These are phyloP conservation scores for Myrica gale DNA, from an alignment of 306 rosid species.

Conservation along the genomic window DNA sequence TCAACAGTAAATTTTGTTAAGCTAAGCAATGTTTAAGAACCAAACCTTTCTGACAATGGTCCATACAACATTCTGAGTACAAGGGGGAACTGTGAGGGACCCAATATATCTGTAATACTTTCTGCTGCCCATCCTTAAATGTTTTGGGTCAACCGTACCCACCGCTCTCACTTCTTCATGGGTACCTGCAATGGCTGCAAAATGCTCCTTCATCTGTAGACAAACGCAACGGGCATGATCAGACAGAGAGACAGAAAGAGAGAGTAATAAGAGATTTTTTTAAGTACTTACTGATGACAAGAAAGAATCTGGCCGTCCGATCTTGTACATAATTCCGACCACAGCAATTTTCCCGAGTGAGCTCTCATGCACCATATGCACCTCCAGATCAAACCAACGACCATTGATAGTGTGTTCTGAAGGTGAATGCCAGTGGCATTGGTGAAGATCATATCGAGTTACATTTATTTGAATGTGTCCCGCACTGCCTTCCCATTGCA, in stretches of 20 bases:
- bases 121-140: conserved; percentile 24
- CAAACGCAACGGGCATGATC: not conserved
- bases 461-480: conserved; percentile 51
- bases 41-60: conserved; percentile 39
- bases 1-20: not conserved
- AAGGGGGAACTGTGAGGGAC: conserved; percentile 75
- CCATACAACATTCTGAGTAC: conserved; percentile 63
- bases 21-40: no score
- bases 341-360: conserved; percentile 47
- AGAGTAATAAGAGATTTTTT: not conserved
- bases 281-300: conserved; percentile 43
- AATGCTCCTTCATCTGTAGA: conserved; percentile 33
- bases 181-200: conserved; percentile 30
- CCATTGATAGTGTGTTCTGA: conserved; percentile 74
- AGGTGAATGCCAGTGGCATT: conserved; percentile 80
- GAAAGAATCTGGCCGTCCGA: conserved; percentile 50
- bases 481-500: conserved; percentile 39
- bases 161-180: conserved; percentile 16
- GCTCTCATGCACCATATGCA: conserved; percentile 64
- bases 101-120: conserved; percentile 66
- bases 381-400: conserved; percentile 53
- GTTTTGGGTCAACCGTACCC: conserved; percentile 44
- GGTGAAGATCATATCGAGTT: conserved; percentile 47
- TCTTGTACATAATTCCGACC: conserved; percentile 49
- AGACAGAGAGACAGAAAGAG: not conserved